A percentile compares a stretch with the other conserved stretches of the same genome.
Conservation (phyloP, 305 asterid genomes). For the Fraxinus dipetala region DNA sequence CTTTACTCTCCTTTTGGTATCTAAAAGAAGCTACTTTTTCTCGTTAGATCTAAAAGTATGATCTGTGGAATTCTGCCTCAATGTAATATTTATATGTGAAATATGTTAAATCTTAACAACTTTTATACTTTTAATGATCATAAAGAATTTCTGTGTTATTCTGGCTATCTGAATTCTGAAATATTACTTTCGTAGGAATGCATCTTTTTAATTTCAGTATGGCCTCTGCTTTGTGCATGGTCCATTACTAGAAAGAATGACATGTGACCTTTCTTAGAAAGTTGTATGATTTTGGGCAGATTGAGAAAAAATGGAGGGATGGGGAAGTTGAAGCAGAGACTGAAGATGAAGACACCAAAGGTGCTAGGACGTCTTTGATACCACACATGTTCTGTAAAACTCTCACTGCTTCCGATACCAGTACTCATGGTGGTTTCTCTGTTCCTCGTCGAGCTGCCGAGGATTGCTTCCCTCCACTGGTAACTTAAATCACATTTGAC, state of each 20-base stretch:
- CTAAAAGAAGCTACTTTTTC: slow-evolving; percentile 23
- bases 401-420: slow-evolving; percentile 97
- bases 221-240: neutral
- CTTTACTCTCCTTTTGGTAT: slow-evolving; percentile 17
- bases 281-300: slow-evolving; percentile 39
- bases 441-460: slow-evolving; percentile 99
- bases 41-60: slow-evolving; percentile 15
- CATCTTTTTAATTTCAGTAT: neutral
- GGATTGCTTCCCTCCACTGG: slow-evolving; percentile 99
- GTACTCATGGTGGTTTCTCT: slow-evolving; percentile 99
- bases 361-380: slow-evolving; percentile 54
- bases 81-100: slow-evolving; percentile 1
- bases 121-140: neutral
- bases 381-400: slow-evolving; percentile 99
- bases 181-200: neutral
- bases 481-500: slow-evolving; percentile 20
- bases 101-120: neutral
- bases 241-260: neutral
- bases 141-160: neutral
- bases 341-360: slow-evolving; percentile 65
- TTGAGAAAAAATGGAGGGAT: slow-evolving; percentile 77
- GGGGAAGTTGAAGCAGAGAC: slow-evolving; percentile 51
- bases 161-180: neutral
- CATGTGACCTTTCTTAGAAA: neutral
- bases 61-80: slow-evolving; percentile 4